Conservation (phyloP, 2,329 filamentous ascomycete species). For the Xylaria sp. region DNA sequence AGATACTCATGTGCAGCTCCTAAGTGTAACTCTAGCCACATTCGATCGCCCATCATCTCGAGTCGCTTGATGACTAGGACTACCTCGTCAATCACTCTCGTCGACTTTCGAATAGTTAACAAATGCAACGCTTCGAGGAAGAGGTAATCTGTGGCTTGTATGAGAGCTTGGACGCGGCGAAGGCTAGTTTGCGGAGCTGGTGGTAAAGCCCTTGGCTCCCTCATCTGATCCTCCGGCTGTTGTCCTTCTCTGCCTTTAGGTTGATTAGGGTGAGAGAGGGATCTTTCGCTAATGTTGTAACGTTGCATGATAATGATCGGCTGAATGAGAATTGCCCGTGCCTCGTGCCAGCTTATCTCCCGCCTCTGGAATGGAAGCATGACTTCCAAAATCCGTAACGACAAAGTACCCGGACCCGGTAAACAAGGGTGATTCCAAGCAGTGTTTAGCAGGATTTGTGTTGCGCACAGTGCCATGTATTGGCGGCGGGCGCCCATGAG, state of each 20-base stretch:
- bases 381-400: neutral
- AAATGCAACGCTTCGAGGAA: neutral
- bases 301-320: too few relatives aligned
- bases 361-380: neutral
- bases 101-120: neutral
- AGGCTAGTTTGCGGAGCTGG: neutral
- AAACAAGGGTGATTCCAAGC: slow-evolving; percentile 14
- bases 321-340: too few relatives aligned
- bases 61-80: neutral
- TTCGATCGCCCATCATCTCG: neutral
- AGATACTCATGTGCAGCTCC: neutral
- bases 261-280: too few relatives aligned
- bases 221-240: too few relatives aligned
- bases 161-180: neutral
- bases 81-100: neutral
- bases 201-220: too few relatives aligned
- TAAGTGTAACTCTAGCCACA: neutral
- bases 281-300: neutral
- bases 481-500: neutral
- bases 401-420: neutral
- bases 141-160: neutral
- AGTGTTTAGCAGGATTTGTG: neutral
- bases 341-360: neutral
- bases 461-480: neutral
- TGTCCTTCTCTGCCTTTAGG: too few relatives aligned